A percentile compares a stretch with the other conserved stretches of the same genome.
Evolutionary conservation across 2,329 filamentous ascomycete species (phyloP).

Genomic region (Fusarium dimerum): DNA sequence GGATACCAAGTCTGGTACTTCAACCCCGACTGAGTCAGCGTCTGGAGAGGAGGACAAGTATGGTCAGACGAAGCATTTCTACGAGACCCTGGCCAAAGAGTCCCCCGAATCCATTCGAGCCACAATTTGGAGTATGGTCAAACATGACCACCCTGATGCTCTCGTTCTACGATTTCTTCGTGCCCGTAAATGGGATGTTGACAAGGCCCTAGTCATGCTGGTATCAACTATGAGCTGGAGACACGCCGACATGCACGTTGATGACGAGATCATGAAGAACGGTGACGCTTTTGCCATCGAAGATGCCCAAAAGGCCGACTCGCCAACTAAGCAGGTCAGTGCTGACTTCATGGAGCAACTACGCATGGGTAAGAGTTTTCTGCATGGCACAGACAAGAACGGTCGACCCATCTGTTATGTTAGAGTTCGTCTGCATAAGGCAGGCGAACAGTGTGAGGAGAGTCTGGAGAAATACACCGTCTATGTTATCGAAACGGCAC

Average conservation of each 20-base stretch:
- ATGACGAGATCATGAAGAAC: slow-evolving; percentile 79
- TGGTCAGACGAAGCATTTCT: slow-evolving; percentile 83
- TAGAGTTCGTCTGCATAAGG: slow-evolving; percentile 76
- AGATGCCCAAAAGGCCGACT: slow-evolving; percentile 56
- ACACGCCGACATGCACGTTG: slow-evolving; percentile 78
- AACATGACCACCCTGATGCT: slow-evolving; percentile 91
- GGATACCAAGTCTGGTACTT: slow-evolving; percentile 41
- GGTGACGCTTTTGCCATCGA: slow-evolving; percentile 70
- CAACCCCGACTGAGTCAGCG: slow-evolving; percentile 41
- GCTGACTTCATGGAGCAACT: slow-evolving; percentile 82
- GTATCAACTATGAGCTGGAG: slow-evolving; percentile 95
- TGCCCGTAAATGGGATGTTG: slow-evolving; percentile 94
- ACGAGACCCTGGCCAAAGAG: slow-evolving; percentile 75
- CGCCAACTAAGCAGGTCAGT: slow-evolving; percentile 63
- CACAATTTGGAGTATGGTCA: slow-evolving; percentile 91
- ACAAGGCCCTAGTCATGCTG: slow-evolving; percentile 91
- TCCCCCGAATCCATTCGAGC: slow-evolving; percentile 76
- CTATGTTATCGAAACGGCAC: slow-evolving; percentile 90
- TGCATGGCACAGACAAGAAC: slow-evolving; percentile 83
- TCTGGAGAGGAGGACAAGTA: slow-evolving; percentile 80
- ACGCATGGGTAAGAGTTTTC: slow-evolving; percentile 87
- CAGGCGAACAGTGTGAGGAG: slow-evolving; percentile 79
- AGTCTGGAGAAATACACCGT: slow-evolving; percentile 88
- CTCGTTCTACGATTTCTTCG: slow-evolving; percentile 79
- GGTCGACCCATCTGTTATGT: slow-evolving; percentile 88